Conservation (phyloP, 768 basidiomycete species). For the Termitomyces sp. region DNA sequence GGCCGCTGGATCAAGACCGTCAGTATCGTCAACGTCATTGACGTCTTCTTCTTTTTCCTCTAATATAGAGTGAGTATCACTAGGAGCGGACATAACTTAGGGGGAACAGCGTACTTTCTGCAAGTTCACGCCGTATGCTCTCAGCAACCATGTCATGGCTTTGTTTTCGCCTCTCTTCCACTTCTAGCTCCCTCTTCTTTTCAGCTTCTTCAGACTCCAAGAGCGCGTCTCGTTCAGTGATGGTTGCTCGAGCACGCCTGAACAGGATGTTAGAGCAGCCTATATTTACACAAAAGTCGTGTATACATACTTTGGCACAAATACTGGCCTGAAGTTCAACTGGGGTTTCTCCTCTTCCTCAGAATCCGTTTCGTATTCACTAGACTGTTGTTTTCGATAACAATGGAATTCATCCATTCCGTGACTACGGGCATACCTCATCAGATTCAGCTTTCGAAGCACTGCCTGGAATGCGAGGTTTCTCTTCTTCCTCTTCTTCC, state of each 20-base stretch:
- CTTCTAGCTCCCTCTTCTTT: constrained; percentile 66
- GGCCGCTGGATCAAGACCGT: constrained; percentile 80
- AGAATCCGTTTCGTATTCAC: constrained; percentile 81
- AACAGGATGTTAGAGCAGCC: not conserved
- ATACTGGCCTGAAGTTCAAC: constrained; percentile 85
- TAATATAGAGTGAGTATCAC: constrained; percentile 27
- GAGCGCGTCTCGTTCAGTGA: constrained; percentile 64
- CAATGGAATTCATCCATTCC: constrained; percentile 7
- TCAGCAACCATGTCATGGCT: constrained; percentile 93
- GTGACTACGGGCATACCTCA: constrained; percentile 35
- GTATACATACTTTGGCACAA: constrained; percentile 81
- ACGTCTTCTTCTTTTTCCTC: constrained; percentile 85
- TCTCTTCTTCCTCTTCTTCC: constrained; percentile 34
- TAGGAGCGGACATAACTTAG: not conserved
- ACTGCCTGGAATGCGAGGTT: constrained; percentile 6
- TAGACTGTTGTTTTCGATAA: constrained; percentile 50
- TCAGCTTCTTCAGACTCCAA: constrained; percentile 75
- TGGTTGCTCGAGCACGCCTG: constrained; percentile 75
- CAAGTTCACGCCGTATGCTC: constrained; percentile 86
- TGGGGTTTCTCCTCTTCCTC: constrained; percentile 76
- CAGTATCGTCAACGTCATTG: constrained; percentile 93
- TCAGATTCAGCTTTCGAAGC: constrained; percentile 28
- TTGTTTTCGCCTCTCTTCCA: constrained; percentile 81
- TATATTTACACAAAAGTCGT: not conserved
- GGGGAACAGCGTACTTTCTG: constrained; percentile 68